Conservation (phyloP, 1,284 basidiomycete species). For the Tilletia indica region DNA sequence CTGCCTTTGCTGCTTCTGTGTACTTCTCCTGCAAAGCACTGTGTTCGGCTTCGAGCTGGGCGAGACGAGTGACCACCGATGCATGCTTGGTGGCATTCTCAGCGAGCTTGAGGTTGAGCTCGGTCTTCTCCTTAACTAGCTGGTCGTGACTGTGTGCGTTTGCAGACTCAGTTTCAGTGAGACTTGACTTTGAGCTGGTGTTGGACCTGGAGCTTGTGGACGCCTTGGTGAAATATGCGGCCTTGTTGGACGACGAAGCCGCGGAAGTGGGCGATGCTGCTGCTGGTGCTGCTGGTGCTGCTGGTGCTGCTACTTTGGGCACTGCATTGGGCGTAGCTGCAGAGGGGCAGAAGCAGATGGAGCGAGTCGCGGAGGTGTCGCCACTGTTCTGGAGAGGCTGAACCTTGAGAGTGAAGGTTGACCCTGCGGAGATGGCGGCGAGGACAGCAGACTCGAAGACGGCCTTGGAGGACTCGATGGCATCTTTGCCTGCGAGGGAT, state of each 20-base stretch:
- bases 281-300: background rate
- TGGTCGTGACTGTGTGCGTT: too few species aligned
- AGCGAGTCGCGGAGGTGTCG: background rate
- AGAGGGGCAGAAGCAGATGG: background rate
- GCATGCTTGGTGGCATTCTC: slow-evolving; percentile 31
- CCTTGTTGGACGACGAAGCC: too few species aligned
- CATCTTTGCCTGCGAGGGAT: background rate
- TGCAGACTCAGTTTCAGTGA: too few species aligned
- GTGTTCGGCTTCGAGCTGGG: slow-evolving; percentile 1
- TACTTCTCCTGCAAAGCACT: background rate
- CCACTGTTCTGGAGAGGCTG: background rate
- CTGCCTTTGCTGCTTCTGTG: too few species aligned
- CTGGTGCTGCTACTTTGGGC: background rate
- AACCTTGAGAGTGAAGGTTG: background rate
- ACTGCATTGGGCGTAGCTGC: background rate
- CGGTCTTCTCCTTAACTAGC: background rate
- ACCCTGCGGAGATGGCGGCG: background rate
- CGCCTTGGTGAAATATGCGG: too few species aligned
- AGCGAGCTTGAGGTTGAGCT: slow-evolving; percentile 24
- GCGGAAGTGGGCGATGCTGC: background rate
- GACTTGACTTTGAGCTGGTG: too few species aligned
- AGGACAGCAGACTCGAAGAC: background rate
- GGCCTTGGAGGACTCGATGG: background rate
- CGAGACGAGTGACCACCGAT: slow-evolving; percentile 18
- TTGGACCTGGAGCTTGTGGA: too few species aligned